A percentile compares a stretch with the other conserved stretches of the same genome.
These are phyloP conservation scores for Quercus phellos DNA, from an alignment of 331 rosid species.

Conservation along the genomic window DNA sequence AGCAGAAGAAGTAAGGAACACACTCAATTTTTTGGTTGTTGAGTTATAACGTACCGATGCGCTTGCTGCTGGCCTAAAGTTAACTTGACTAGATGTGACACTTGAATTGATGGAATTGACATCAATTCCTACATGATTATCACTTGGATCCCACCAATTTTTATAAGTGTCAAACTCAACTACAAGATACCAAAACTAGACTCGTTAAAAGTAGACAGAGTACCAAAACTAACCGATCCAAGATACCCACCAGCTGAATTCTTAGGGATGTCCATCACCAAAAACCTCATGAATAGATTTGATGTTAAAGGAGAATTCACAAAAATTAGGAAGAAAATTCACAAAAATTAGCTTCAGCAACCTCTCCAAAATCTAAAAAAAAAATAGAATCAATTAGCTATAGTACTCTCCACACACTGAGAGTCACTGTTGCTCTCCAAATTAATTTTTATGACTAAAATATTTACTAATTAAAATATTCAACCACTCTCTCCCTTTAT, in stretches of 20 bases:
- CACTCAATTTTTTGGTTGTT: background rate
- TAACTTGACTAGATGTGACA: background rate
- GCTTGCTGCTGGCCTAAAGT: background rate
- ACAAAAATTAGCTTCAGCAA: no score
- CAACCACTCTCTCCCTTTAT: no score
- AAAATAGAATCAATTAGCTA: no score
- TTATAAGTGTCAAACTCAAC: constrained; percentile 31
- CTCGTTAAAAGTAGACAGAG: background rate
- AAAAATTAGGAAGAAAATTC: no score
- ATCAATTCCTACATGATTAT: constrained; percentile 29
- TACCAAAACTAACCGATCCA: constrained; percentile 20
- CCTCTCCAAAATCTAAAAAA: no score
- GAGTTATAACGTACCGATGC: constrained; percentile 21
- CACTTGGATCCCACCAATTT: constrained; percentile 31
- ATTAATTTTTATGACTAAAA: no score
- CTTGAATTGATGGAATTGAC: constrained; percentile 18
- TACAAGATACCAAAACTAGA: constrained; percentile 8
- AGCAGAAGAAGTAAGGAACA: background rate
- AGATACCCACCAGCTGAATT: constrained; percentile 28
- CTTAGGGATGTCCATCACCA: constrained; percentile 20
- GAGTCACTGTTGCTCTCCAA: no score
- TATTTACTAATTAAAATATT: no score
- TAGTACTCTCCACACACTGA: no score
- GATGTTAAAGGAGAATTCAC: background rate
- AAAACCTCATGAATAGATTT: background rate